Base-by-base conservation (phyloP, 2,329 filamentous ascomycete genomes). In the Neofusicoccum cordaticola region DNA sequence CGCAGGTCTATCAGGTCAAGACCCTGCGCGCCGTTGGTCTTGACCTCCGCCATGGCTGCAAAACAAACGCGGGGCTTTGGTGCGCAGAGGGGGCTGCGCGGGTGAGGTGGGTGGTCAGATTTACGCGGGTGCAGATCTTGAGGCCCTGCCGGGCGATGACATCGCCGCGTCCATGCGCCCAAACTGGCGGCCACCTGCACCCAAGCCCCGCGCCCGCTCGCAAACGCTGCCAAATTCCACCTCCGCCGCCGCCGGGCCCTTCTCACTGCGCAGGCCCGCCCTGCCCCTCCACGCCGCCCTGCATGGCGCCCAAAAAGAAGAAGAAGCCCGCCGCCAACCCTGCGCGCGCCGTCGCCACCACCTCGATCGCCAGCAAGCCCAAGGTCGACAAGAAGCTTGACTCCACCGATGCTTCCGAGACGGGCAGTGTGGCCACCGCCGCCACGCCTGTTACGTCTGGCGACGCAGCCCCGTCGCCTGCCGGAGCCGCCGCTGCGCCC, bases 301-400 rank as follows among this genome's bases (percentile, higher is more conserved):
- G 34, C 17, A 94, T 94, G 91, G 89, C 90, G 44, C 81, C 82
- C 67, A 90, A 92, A 79, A 97, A 96, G 81, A 97, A 97, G 82
- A 96, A 92, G 83, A 98, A 97, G 85, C 85, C 90, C 63, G 86
- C 87, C 31, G 86, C 89, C 37, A 98, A 97, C 78, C 92, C 93
- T 66, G 92, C 93, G 44, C 86, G 95, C 77, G 95, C 93, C 17
- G 96, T 97, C 80, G 92, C 94, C 68, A 99, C 95, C 4, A 96
- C 92, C 12, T 98, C 94, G 1, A 85, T 96, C 66, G 92, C 93
- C 48, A 96, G 92, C 27, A 96, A 91, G 74, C 82, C 85, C 51
- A 92, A 94, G 73, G 67, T 77, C 65, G 74, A 78, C 52, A 68
- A 67, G 65, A 68, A 67, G 27, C 71, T 62, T 17, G 53, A 66